These are phyloP conservation scores for Magnaporthiopsis incrustans DNA, from an alignment of 2,329 filamentous ascomycete genomes.

Conservation along the genomic window DNA sequence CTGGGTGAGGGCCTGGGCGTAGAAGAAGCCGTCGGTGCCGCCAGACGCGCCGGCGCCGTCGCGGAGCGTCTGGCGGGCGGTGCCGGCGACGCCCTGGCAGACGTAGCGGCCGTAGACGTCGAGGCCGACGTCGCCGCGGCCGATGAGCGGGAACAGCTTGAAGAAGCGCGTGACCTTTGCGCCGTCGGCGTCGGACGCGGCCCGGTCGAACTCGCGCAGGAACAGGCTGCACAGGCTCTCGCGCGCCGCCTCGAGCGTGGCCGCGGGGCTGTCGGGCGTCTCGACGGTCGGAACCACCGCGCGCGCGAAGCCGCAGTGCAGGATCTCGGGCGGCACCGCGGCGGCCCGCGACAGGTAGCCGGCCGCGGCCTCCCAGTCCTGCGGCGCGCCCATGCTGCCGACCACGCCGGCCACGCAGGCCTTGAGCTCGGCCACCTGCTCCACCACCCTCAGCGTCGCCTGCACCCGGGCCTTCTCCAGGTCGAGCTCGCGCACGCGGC, in stretches of 20 bases:
- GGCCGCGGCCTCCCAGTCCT: slow-evolving; percentile 97
- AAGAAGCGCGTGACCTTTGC: slow-evolving; percentile 92
- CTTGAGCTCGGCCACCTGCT: slow-evolving; percentile 95
- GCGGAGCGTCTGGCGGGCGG: slow-evolving; percentile 73
- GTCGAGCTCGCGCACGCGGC: slow-evolving; percentile 80
- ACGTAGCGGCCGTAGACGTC: slow-evolving; percentile 96
- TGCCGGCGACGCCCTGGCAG: slow-evolving; percentile 83
- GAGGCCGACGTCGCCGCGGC: slow-evolving; percentile 76
- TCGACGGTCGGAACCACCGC: slow-evolving; percentile 92
- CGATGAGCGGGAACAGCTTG: slow-evolving; percentile 93
- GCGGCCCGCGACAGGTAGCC: slow-evolving; percentile 79
- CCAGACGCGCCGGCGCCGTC: slow-evolving; percentile 46
- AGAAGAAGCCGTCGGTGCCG: slow-evolving; percentile 79
- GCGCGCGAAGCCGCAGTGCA: slow-evolving; percentile 78
- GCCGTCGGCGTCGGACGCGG: slow-evolving; percentile 78
- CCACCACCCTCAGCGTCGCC: slow-evolving; percentile 82
- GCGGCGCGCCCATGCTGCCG: slow-evolving; percentile 92
- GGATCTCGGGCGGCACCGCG: slow-evolving; percentile 71
- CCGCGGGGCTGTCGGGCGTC: slow-evolving; percentile 81
- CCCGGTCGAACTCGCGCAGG: slow-evolving; percentile 89
- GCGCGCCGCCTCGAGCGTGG: slow-evolving; percentile 78
- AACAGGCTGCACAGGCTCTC: slow-evolving; percentile 89
- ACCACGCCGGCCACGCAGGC: slow-evolving; percentile 91
- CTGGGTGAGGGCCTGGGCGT: slow-evolving; percentile 81
- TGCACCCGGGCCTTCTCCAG: slow-evolving; percentile 87